A percentile compares a stretch with the other conserved stretches of the same genome.
Conservation (phyloP, 2,329 filamentous ascomycete genomes). For the Alternaria burnsii region DNA sequence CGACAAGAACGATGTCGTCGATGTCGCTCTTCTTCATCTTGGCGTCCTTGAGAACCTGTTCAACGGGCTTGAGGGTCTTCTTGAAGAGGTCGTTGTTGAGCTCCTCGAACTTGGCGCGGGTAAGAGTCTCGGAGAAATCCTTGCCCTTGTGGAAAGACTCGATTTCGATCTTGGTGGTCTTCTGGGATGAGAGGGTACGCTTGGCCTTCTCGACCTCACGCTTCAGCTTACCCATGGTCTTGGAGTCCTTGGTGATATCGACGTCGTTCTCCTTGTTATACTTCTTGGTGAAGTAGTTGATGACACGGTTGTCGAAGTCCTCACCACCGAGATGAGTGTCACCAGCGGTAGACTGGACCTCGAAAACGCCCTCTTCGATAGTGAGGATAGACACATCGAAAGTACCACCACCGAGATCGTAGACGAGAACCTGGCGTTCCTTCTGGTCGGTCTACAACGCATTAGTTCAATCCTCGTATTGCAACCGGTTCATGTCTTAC, state of each 20-base stretch:
- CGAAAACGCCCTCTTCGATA: slow-evolving; percentile 91
- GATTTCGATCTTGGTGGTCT: slow-evolving; percentile 93
- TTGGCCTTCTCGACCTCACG: slow-evolving; percentile 99
- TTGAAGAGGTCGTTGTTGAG: slow-evolving; percentile 99
- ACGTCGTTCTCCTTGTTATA: slow-evolving; percentile 99
- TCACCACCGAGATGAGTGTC: slow-evolving; percentile 98
- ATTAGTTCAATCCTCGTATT: not conserved
- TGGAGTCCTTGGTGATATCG: slow-evolving; percentile 91
- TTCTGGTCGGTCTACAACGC: slow-evolving; percentile 41
- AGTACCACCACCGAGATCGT: slow-evolving; percentile 55
- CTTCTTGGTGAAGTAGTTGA: slow-evolving; percentile 93
- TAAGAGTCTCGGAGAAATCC: slow-evolving; percentile 98
- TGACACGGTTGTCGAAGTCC: slow-evolving; percentile 98
- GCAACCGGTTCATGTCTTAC: not conserved
- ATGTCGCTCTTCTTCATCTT: slow-evolving; percentile 96
- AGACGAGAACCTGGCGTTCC: slow-evolving; percentile 53
- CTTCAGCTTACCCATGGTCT: slow-evolving; percentile 99
- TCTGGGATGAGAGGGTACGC: slow-evolving; percentile 92
- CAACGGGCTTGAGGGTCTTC: slow-evolving; percentile 98
- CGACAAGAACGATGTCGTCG: slow-evolving; percentile 95
- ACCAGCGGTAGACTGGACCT: slow-evolving; percentile 93
- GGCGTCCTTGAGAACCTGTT: slow-evolving; percentile 98
- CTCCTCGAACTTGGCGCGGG: slow-evolving; percentile 99
- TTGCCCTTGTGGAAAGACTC: slow-evolving; percentile 96
- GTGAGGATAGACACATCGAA: slow-evolving; percentile 72